Evolutionary conservation across 2,329 filamentous ascomycete species (phyloP).

Genomic region (Botryotinia narcissicola): DNA sequence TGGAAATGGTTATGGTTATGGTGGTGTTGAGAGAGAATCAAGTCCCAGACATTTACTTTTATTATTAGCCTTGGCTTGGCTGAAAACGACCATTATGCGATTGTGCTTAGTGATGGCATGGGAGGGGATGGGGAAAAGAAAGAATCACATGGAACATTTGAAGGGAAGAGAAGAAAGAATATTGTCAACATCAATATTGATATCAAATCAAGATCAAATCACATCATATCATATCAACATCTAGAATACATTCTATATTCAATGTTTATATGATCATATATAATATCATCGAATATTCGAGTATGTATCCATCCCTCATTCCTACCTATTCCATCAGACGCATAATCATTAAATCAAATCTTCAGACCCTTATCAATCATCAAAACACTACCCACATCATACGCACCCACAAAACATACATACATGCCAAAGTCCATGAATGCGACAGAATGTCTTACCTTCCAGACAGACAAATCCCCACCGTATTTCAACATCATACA

Average conservation of each 20-base stretch:
- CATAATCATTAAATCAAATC: neutral
- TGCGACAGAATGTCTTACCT: conserved; percentile 5
- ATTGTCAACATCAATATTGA: too few relatives aligned
- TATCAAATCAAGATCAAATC: too few relatives aligned
- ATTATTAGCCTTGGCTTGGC: neutral
- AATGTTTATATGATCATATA: too few relatives aligned
- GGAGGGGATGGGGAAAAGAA: neutral
- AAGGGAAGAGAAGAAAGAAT: neutral
- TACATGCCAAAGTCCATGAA: neutral
- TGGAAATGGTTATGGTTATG: neutral
- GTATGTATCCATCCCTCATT: neutral
- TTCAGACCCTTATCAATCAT: neutral
- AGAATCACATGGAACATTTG: neutral
- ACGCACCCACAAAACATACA: neutral
- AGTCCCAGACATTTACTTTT: neutral
- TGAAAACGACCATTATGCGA: neutral
- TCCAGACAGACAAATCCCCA: neutral
- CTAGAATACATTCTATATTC: too few relatives aligned
- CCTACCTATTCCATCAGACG: neutral
- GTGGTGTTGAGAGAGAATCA: neutral
- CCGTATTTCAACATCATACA: neutral
- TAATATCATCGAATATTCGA: neutral
- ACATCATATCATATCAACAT: too few relatives aligned
- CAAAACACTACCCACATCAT: neutral
- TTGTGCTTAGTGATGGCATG: conserved; percentile 1